Evolutionary conservation across 2,329 filamentous ascomycete genomes (phyloP).

Genomic region (Ilyonectria destructans): DNA sequence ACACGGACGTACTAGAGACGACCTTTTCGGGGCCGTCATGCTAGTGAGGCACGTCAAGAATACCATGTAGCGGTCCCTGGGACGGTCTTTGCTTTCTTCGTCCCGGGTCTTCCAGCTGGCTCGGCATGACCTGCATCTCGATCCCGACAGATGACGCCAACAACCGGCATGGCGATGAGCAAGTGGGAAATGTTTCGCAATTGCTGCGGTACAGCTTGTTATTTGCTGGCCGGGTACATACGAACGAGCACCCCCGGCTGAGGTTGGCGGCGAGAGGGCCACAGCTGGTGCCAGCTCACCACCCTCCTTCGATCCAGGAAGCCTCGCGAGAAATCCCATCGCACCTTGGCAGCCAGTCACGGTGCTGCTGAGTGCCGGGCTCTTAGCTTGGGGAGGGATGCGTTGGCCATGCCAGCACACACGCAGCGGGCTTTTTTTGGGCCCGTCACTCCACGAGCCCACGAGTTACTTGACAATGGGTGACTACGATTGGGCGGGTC

Average conservation of each 20-base stretch:
- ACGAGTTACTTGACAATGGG: neutral
- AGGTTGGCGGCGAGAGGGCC: slow-evolving; percentile 15
- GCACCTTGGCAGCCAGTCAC: slow-evolving; percentile 34
- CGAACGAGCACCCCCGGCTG: slow-evolving; percentile 17
- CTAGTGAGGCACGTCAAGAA: neutral
- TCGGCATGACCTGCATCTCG: slow-evolving; percentile 28
- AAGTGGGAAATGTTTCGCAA: slow-evolving; percentile 15
- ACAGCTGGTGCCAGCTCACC: slow-evolving; percentile 46
- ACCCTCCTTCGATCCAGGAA: slow-evolving; percentile 38
- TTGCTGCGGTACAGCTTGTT: slow-evolving; percentile 1
- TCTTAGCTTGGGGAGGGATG: slow-evolving; percentile 44
- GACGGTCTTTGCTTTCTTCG: slow-evolving; percentile 11
- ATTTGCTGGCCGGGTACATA: slow-evolving; percentile 14
- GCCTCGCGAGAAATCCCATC: slow-evolving; percentile 18
- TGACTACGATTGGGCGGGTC: slow-evolving; percentile 33
- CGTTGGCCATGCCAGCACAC: slow-evolving; percentile 50
- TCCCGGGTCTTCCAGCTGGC: slow-evolving; percentile 9
- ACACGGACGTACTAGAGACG: slow-evolving; percentile 16
- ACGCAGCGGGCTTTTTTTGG: slow-evolving; percentile 31
- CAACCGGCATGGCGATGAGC: slow-evolving; percentile 17
- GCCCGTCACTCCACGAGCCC: slow-evolving; percentile 28
- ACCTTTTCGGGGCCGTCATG: neutral
- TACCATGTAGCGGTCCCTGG: slow-evolving; percentile 4
- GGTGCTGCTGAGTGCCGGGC: slow-evolving; percentile 28
- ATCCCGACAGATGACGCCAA: slow-evolving; percentile 24